Evolutionary conservation across 2,329 filamentous ascomycete genomes (phyloP), one percentile per base, ranked within the genome.

Genomic region (Eutypa lata): DNA sequence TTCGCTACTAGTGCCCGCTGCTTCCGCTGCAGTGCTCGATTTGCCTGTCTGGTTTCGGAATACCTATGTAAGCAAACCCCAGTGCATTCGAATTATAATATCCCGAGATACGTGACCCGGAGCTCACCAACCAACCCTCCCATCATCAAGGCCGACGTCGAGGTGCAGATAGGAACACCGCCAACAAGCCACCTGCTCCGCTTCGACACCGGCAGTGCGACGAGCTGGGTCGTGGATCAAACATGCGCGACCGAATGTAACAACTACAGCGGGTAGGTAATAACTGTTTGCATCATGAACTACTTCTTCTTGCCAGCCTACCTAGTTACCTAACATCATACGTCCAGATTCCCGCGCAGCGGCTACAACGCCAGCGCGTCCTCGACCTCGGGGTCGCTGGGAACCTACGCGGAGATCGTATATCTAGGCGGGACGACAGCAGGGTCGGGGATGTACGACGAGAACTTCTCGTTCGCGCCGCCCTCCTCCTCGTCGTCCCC

Each of bases 121-220:
- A 10, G 26, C 10, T 31, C 26, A 31, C 26, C 26, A 31, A 31
- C 26, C 10, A 10, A 31, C 26, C 26, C 26, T 31, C n/a, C 26
- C 26, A 10, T 31, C 13, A 28, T 40, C 35, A 49, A 53, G 47
- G 43, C 53, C 14, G 19, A 50, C 19, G 56, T 57, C n/a, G 51
- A 56, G 11, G 48, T 52, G 40, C 46, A 57, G 31, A 45, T 67
- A 11, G 70, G 70, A 38, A 68, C 65, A 3, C 71, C 70, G 0
- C 37, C 57, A 10, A 57, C 64, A 46, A 55, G 51, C 0, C 63
- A 65, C 51, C 55, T 57, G 1, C 60, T 73, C 5, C 52, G 61
- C 11, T 71, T 71, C 52, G 69, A 72, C 54, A 72, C 68, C 0
- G 70, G 71, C 21, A 71, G 67, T 49, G 51, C 69, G 2, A 66